Percentiles rank a stretch among this genome's conserved stretches.
These are phyloP conservation scores for Oryza officinalis DNA, from an alignment of 176 grass and related monocot species.

Conservation along the genomic window DNA sequence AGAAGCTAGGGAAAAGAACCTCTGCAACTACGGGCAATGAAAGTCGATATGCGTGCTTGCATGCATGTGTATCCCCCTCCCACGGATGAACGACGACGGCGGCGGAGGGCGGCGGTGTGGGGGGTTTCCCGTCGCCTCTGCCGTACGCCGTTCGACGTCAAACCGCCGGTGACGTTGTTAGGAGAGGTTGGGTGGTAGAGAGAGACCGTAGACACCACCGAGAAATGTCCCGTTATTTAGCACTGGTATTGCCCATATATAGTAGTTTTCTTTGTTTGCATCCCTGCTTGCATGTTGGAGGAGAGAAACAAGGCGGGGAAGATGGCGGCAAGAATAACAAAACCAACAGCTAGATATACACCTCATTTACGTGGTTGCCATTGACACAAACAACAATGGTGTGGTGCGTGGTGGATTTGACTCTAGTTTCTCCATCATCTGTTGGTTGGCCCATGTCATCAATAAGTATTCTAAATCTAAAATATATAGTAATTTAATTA, in stretches of 20 bases:
- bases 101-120: neutral
- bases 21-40: neutral
- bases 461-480: no score
- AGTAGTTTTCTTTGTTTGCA: conserved; percentile 35
- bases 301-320: conserved; percentile 3
- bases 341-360: neutral
- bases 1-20: neutral
- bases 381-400: neutral
- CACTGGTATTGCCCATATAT: conserved; percentile 40
- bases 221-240: conserved; percentile 37
- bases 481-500: no score
- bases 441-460: neutral
- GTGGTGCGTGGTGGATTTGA: neutral
- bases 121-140: neutral
- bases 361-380: neutral
- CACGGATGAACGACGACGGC: neutral
- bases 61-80: neutral
- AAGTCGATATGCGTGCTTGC: neutral
- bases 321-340: neutral
- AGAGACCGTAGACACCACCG: neutral
- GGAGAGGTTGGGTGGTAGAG: conserved; percentile 7
- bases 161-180: conserved; percentile 24
- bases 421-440: neutral
- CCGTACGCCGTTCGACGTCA: conserved; percentile 38
- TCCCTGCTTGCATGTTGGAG: neutral